A percentile compares a stretch with the other conserved stretches of the same genome.
phyloP scores from a whole-genome alignment of 164 flowering plant genomes.

The Umbilicus rupestris region DNA sequence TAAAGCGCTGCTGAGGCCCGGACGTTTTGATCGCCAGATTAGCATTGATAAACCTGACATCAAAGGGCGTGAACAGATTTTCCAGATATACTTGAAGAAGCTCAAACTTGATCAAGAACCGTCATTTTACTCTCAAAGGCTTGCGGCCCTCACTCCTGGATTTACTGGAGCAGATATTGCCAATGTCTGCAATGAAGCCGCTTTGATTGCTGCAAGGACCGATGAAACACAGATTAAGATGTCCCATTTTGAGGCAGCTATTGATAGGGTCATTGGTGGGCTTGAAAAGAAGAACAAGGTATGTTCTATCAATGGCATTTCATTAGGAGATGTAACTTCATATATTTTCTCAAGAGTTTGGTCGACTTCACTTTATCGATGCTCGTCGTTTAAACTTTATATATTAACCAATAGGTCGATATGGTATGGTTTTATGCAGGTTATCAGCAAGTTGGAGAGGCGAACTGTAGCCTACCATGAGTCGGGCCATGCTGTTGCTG shows the following conservation, averaged over 20 bases:
- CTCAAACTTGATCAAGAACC: slow-evolving; percentile 68
- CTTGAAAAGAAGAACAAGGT: slow-evolving; percentile 88
- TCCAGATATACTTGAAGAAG: slow-evolving; percentile 55
- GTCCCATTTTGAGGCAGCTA: slow-evolving; percentile 85
- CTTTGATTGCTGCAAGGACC: slow-evolving; percentile 72
- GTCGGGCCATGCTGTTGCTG: slow-evolving; percentile 92
- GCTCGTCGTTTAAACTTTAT: too few species aligned
- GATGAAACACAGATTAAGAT: slow-evolving; percentile 43
- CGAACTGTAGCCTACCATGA: slow-evolving; percentile 93
- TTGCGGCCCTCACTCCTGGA: slow-evolving; percentile 92
- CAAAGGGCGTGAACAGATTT: slow-evolving; percentile 75
- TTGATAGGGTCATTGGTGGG: slow-evolving; percentile 82
- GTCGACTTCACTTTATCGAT: too few species aligned
- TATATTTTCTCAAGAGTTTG: neutral
- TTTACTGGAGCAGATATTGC: slow-evolving; percentile 97
- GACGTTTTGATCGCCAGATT: slow-evolving; percentile 88
- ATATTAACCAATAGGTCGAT: neutral
- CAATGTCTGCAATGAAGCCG: slow-evolving; percentile 88
- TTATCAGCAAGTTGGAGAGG: slow-evolving; percentile 77
- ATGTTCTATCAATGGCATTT: neutral
- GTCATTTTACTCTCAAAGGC: slow-evolving; percentile 59
- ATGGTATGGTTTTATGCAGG: slow-evolving; percentile 30
- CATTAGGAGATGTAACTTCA: neutral
- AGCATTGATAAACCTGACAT: slow-evolving; percentile 81
- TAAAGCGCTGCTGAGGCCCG: slow-evolving; percentile 81